Percentiles rank a stretch among this genome's conserved stretches.
Conservation (phyloP, 805 yeast species). For the Myxozyma mucilagina region DNA sequence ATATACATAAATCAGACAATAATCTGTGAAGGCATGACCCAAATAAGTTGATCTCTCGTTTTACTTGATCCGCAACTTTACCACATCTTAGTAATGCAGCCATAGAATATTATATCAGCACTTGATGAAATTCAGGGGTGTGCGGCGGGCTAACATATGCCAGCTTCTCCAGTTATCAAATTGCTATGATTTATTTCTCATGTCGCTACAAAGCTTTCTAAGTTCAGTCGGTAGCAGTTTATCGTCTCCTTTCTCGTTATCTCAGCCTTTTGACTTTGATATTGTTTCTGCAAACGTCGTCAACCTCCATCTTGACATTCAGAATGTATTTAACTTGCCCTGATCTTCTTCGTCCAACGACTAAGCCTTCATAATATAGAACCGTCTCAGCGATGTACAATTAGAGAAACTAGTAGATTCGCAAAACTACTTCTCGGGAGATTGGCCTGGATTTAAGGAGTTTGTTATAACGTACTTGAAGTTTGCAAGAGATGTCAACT, state of each 20-base stretch:
- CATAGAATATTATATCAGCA: no score
- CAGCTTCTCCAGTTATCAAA: neutral
- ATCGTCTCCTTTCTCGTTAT: neutral
- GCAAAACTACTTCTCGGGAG: conserved; percentile 39
- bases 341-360: no score
- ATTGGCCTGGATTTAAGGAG: conserved; percentile 51
- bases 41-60: no score
- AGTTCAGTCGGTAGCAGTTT: neutral
- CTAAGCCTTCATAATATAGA: no score
- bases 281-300: conserved; percentile 35
- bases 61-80: no score
- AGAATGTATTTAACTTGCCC: conserved; percentile 15
- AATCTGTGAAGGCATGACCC: no score
- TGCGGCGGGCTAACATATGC: neutral
- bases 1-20: no score
- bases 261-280: conserved; percentile 7
- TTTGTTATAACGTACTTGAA: conserved; percentile 48
- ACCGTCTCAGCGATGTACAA: neutral
- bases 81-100: no score
- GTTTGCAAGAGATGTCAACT: conserved; percentile 53
- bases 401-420: conserved; percentile 35
- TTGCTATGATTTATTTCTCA: neutral
- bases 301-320: conserved; percentile 42
- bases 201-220: conserved; percentile 10
- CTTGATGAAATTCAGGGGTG: neutral